Evolutionary conservation across 768 basidiomycete species (phyloP).

Genomic region (Dentipellis fragilis): DNA sequence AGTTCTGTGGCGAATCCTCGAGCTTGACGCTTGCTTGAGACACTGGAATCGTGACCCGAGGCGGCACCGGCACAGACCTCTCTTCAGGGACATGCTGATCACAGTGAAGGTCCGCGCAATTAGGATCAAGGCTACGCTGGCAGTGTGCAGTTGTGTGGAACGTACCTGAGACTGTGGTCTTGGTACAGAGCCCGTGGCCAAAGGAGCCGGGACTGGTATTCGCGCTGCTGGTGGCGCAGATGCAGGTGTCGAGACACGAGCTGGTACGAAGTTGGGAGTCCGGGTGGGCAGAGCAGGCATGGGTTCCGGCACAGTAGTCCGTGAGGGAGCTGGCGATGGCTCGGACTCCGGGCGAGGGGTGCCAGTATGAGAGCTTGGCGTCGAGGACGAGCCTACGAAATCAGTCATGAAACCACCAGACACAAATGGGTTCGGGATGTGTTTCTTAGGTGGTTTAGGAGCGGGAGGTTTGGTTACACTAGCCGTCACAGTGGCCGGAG

Average conservation of each 20-base stretch:
- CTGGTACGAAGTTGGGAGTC: background rate
- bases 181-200: no score
- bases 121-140: no score
- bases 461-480: conserved; percentile 3
- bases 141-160: no score
- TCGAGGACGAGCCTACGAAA: conserved; percentile 25
- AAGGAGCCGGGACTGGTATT: no score
- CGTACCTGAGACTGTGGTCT: no score
- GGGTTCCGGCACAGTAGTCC: background rate
- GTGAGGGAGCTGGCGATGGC: background rate
- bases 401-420: conserved; percentile 41
- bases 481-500: conserved; percentile 10
- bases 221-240: background rate
- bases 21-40: background rate
- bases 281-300: background rate
- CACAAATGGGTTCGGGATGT: conserved; percentile 33
- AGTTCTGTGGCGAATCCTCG: background rate
- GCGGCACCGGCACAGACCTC: no score
- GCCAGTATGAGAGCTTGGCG: background rate
- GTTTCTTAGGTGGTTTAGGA: conserved; percentile 6
- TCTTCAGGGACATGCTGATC: no score
- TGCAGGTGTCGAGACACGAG: background rate
- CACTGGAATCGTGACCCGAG: background rate
- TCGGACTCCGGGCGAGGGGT: background rate
- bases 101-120: no score